Base-by-base conservation (phyloP, 2,329 filamentous ascomycete genomes). In the Juglanconis oblonga region DNA sequence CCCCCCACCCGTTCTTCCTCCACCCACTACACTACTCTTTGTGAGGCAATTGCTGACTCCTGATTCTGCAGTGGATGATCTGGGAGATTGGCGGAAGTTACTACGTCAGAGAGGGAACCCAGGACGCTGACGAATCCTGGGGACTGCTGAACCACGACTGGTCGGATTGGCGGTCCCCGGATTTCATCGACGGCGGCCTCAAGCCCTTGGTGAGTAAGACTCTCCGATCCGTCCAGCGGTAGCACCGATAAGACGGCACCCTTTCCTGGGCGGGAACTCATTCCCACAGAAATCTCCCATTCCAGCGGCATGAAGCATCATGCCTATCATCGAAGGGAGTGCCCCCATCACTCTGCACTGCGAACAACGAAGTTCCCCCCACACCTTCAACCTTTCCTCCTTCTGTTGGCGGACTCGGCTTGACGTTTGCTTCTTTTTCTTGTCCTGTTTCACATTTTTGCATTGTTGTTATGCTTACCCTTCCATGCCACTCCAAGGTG, bases 11-110 rank as follows among this genome's bases (percentile, higher is more conserved):
- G 2, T 2, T 24, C 24, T 24, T 24, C 24, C 24, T 24, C 24
- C 24, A 24, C 24, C 24, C 24, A 24, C 24, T 24, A 24, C 24
- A 24, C 24, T 24, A 24, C 24, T 24, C 24, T 24, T 24, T 24
- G 24, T 24, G 24, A 24, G 24, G 24, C 24, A 24, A 24, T 24
- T 24, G 24, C 24, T 24, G 24, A 24, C 24, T 24, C 24, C 24
- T 24, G 24, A 24, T 24, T 24, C 2, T 24, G 24, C 24, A 24
- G 61, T 86, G 83, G 83, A 77, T 79, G 1, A 72, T 84, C 11
- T 87, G 84, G 84, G 80, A 79, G 11, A 64, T 86, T 50, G 77
- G 82, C 68, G 84, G 84, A 14, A 81, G 79, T 61, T 87, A 86
- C 64, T 86, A 86, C 62, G 74, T 84, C 11, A 73, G 82, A 24